These are phyloP conservation scores for Phialophora tarda DNA, from an alignment of 2,329 filamentous ascomycete genomes.

Conservation along the genomic window DNA sequence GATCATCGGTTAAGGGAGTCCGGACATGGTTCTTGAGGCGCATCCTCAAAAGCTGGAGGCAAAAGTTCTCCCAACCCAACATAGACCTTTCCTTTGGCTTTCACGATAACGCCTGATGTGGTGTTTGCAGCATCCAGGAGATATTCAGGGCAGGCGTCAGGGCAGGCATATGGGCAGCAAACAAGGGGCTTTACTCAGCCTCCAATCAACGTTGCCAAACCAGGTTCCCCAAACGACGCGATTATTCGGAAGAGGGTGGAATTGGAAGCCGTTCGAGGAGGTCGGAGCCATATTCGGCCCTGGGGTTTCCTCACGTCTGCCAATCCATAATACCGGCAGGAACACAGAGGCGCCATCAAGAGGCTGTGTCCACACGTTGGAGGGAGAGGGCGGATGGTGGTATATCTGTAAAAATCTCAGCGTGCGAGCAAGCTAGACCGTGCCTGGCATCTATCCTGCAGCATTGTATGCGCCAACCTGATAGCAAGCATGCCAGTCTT, in stretches of 20 bases:
- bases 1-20: constrained; percentile 21
- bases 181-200: background rate
- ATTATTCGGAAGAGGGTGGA: background rate
- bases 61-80: constrained; percentile 1
- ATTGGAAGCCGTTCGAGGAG: background rate
- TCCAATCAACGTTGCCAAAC: background rate
- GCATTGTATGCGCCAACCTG: constrained; percentile 2
- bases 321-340: background rate
- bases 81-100: constrained; percentile 14
- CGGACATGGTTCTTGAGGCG: background rate
- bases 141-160: background rate
- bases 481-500: background rate
- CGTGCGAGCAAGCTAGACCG: constrained; percentile 3
- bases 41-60: background rate
- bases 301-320: background rate
- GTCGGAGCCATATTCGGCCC: background rate
- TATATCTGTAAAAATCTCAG: background rate
- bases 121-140: background rate
- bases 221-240: background rate
- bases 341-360: background rate
- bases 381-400: background rate
- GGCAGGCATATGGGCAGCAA: background rate
- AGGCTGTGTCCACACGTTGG: background rate
- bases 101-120: constrained; percentile 1
- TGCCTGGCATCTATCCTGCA: constrained; percentile 1